Percentiles rank a stretch among this genome's conserved stretches.
These are phyloP conservation scores for Crassisporium funariophilum DNA, from an alignment of 768 basidiomycete genomes.

Conservation along the genomic window DNA sequence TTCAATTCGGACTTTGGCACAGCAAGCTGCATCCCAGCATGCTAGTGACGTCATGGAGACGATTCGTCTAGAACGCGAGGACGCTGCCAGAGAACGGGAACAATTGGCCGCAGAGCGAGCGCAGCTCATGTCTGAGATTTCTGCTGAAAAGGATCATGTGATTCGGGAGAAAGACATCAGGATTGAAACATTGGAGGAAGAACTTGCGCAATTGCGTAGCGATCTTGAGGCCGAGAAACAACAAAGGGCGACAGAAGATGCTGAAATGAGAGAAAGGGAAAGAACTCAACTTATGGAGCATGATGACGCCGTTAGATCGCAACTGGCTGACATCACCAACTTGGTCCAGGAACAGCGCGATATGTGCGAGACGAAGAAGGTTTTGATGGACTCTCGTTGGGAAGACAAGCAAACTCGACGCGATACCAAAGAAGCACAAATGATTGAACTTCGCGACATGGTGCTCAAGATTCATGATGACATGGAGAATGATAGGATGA, in stretches of 20 bases:
- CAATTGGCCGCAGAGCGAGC: slow-evolving; percentile 56
- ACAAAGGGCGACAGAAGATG: slow-evolving; percentile 56
- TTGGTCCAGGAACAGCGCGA: slow-evolving; percentile 69
- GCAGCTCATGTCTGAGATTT: slow-evolving; percentile 42
- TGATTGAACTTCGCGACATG: slow-evolving; percentile 61
- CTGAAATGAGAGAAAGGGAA: slow-evolving; percentile 64
- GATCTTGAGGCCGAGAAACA: slow-evolving; percentile 69
- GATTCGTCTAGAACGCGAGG: slow-evolving; percentile 60
- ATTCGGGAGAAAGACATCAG: slow-evolving; percentile 55
- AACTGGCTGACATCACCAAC: slow-evolving; percentile 73
- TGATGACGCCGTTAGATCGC: slow-evolving; percentile 58
- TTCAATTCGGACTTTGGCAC: slow-evolving; percentile 42
- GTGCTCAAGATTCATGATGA: slow-evolving; percentile 59
- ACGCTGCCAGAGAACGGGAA: slow-evolving; percentile 57
- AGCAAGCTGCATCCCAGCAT: slow-evolving; percentile 58
- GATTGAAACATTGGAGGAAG: slow-evolving; percentile 63
- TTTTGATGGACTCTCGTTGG: slow-evolving; percentile 62
- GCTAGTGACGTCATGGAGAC: slow-evolving; percentile 60
- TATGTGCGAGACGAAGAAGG: slow-evolving; percentile 59
- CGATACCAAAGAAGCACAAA: slow-evolving; percentile 57
- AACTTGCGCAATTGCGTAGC: slow-evolving; percentile 54
- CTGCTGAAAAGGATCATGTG: slow-evolving; percentile 50
- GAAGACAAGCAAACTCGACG: slow-evolving; percentile 61
- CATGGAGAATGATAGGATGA: slow-evolving; percentile 50
- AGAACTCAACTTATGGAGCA: slow-evolving; percentile 58